Evolutionary conservation across 306 rosid species (phyloP).

Genomic region (Prunus campanulata): DNA sequence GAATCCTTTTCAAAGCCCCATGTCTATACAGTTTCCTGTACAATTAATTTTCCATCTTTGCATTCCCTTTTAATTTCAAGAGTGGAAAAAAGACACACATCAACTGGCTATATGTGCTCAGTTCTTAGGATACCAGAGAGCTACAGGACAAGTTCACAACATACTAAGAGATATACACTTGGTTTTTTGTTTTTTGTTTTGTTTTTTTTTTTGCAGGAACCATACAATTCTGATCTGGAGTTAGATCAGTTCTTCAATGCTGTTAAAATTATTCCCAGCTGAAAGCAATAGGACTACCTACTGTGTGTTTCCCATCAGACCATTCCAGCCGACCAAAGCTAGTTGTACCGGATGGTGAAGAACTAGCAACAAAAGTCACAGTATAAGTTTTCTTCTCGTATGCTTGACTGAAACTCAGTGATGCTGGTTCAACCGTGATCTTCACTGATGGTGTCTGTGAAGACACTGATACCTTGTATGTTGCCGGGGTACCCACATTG

Average conservation of each 20-base stretch:
- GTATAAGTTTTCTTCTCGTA: constrained; percentile 65
- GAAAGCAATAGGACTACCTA: constrained; percentile 77
- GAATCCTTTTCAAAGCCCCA: not conserved
- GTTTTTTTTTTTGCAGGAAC: not conserved
- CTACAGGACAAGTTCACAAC: constrained; percentile 2
- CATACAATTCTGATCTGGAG: constrained; percentile 14
- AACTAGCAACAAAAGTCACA: constrained; percentile 52
- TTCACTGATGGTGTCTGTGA: constrained; percentile 49
- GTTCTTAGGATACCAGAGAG: constrained; percentile 16
- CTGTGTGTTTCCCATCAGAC: constrained; percentile 82
- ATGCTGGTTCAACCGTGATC: constrained; percentile 62
- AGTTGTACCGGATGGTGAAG: constrained; percentile 58
- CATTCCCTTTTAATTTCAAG: not conserved
- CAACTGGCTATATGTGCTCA: constrained; percentile 24
- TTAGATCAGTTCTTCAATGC: constrained; percentile 17
- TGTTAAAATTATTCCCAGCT: constrained; percentile 55
- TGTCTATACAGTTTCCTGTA: constrained; percentile 23
- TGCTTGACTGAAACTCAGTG: constrained; percentile 44
- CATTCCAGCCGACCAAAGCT: constrained; percentile 71
- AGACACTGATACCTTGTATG: constrained; percentile 53
- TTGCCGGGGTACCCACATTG: constrained; percentile 63
- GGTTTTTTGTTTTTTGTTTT: not conserved
- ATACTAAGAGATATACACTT: constrained; percentile 1
- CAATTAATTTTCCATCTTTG: constrained; percentile 22
- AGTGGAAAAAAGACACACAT: not conserved